phyloP scores from a whole-genome alignment of 352 stramenopile species.

The Pythium pyrilobum region DNA sequence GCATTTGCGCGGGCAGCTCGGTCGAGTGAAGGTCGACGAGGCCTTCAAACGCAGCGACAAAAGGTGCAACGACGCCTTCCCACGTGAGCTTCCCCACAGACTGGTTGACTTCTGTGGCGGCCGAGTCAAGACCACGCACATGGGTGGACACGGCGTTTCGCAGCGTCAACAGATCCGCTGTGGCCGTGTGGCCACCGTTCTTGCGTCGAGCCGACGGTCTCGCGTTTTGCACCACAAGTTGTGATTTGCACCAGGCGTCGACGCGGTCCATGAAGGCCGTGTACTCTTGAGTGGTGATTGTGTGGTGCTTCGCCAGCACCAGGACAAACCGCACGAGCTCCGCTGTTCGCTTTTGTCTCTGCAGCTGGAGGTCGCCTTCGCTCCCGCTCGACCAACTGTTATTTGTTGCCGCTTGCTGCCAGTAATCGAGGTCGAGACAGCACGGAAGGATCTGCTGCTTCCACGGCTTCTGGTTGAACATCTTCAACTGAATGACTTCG shows the following conservation, averaged over 20 bases:
- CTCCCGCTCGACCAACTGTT: too few relatives aligned
- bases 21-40: neutral
- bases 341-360: neutral
- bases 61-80: neutral
- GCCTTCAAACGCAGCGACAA: constrained; percentile 4
- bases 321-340: constrained; percentile 24
- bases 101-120: too few relatives aligned
- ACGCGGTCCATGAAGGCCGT: constrained; percentile 16
- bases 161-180: too few relatives aligned
- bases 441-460: constrained; percentile 32
- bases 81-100: neutral
- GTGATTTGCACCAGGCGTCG: constrained; percentile 21
- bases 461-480: constrained; percentile 30
- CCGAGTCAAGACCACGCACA: too few relatives aligned
- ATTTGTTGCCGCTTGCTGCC: too few relatives aligned
- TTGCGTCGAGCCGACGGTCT: too few relatives aligned
- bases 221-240: too few relatives aligned
- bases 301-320: constrained; percentile 18
- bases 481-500: constrained; percentile 29
- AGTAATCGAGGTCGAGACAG: constrained; percentile 22
- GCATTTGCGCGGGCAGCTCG: neutral
- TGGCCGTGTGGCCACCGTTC: too few relatives aligned
- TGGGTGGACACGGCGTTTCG: too few relatives aligned
- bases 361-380: too few relatives aligned
- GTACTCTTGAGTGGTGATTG: constrained; percentile 24